Base-by-base conservation (phyloP, 169 alveolate species). In the Theileria parva region DNA sequence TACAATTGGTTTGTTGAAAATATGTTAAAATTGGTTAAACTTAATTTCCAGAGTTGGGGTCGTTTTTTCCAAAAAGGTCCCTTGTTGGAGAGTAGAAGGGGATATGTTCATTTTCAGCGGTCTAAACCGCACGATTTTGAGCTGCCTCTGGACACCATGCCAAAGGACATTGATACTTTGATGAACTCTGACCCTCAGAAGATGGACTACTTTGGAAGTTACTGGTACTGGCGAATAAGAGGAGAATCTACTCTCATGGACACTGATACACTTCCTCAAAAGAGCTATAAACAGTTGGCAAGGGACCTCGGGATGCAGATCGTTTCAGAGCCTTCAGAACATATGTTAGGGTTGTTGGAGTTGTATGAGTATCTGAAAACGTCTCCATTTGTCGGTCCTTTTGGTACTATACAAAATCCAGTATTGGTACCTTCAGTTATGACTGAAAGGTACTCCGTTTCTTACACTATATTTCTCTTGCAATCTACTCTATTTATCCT, bases 311-410 rank as follows among this genome's bases (percentile, higher is more conserved):
- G 97, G 39, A 80, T 93, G 93, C 94, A 87, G 74, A 90, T 90
- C 34, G 94, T 91, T 23, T 88, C 81, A 71, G 94, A 92, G 57
- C 91, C 86, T 55, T 86, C 92, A 12, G 96, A 93, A 87, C 95
- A 93, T 79, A 89, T 90, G 93, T 85, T 94, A 25, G 97, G 96
- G 34, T 73, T 94, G 21, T 87, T 94, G 19, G 97, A 94, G 85
- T 91, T 93, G 77, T 94, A 94, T 77, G 97, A 94, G 81, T 92
- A 94, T 89, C 83, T 94, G 65, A 90, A 92, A 75, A 80, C 93
- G n/a, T 88, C 96, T 6, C 95, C 97, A 17, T 91, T 94, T 75
- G 93, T 94, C 15, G 97, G 97, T 0, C 96, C 97, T 37, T 94
- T 94, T 75, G 97, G 97, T 27, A 94, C 97, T 32, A 79, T 94